phyloP scores from a whole-genome alignment of 106 monocot genomes.

The Acorus gramineus region DNA sequence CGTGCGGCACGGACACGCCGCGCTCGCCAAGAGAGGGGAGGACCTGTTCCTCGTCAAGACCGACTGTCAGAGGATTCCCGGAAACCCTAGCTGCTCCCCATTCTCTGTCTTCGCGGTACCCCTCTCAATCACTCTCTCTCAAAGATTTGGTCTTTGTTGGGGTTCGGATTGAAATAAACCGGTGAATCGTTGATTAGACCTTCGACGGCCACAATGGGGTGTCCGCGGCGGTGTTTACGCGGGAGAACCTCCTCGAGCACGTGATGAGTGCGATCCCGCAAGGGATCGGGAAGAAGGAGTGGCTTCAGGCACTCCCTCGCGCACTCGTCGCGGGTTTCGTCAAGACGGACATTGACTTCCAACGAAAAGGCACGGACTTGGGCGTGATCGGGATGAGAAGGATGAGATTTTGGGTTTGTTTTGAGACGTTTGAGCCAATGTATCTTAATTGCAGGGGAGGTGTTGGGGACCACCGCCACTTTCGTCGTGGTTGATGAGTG shows the following conservation, averaged over 20 bases:
- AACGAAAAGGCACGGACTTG: conserved; percentile 32
- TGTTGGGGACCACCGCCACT: conserved; percentile 17
- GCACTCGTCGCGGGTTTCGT: conserved; percentile 69
- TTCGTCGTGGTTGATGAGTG: conserved; percentile 18
- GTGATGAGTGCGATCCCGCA: conserved; percentile 40
- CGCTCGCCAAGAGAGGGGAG: conserved; percentile 12
- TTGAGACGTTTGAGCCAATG: background rate
- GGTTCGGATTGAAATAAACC: background rate
- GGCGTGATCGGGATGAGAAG: background rate
- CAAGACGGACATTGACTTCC: conserved; percentile 66
- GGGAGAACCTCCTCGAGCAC: conserved; percentile 48
- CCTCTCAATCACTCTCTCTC: too few relatives aligned
- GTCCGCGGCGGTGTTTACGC: conserved; percentile 51
- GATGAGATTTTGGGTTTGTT: conserved; percentile 1
- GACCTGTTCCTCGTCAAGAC: conserved; percentile 12
- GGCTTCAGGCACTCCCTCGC: conserved; percentile 61
- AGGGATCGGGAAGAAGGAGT: conserved; percentile 48
- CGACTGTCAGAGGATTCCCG: conserved; percentile 6
- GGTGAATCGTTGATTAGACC: conserved; percentile 18
- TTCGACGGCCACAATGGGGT: conserved; percentile 73
- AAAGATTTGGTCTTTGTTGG: background rate
- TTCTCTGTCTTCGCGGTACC: conserved; percentile 17
- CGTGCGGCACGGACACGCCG: conserved; percentile 8
- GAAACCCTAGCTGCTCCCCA: conserved; percentile 1
- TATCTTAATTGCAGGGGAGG: conserved; percentile 8